Percentiles rank a stretch among this genome's conserved stretches.
Conservation (phyloP, 352 stramenopile genomes). For the Pythium aphanidermatum region DNA sequence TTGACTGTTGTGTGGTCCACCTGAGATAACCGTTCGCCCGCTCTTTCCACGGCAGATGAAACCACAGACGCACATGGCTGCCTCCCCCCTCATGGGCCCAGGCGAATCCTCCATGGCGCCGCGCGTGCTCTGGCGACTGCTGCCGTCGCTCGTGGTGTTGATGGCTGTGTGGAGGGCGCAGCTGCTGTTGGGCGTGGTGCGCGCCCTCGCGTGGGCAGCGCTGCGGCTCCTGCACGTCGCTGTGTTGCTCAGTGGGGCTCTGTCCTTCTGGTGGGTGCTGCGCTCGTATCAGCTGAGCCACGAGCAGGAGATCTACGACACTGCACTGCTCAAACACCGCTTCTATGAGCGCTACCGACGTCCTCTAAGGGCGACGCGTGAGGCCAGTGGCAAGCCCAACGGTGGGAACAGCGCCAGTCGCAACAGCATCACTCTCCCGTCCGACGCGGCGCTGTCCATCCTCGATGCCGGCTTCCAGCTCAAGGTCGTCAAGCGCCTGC, state of each 20-base stretch:
- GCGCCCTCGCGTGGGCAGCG: neutral
- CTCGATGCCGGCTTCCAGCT: slow-evolving; percentile 46
- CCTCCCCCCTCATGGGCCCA: neutral
- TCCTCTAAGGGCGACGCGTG: neutral
- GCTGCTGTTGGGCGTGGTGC: slow-evolving; percentile 5
- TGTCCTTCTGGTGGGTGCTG: slow-evolving; percentile 56
- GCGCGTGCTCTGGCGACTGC: slow-evolving; percentile 18
- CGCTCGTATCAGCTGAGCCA: slow-evolving; percentile 53
- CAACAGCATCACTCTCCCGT: neutral
- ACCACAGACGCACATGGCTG: neutral
- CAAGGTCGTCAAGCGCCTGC: slow-evolving; percentile 48
- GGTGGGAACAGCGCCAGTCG: neutral
- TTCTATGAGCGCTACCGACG: slow-evolving; percentile 50
- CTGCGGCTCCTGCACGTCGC: slow-evolving; percentile 33
- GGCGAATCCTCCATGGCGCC: neutral
- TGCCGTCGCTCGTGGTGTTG: slow-evolving; percentile 19
- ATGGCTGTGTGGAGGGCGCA: slow-evolving; percentile 7
- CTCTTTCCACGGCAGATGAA: neutral
- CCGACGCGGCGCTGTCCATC: neutral
- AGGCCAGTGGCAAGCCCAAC: no score
- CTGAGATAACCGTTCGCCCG: neutral
- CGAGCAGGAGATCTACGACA: slow-evolving; percentile 58
- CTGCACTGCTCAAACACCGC: slow-evolving; percentile 37
- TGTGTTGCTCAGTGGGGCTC: slow-evolving; percentile 37
- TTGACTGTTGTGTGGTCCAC: neutral